phyloP scores from a whole-genome alignment of 306 rosid species.

The Prunus mume region DNA sequence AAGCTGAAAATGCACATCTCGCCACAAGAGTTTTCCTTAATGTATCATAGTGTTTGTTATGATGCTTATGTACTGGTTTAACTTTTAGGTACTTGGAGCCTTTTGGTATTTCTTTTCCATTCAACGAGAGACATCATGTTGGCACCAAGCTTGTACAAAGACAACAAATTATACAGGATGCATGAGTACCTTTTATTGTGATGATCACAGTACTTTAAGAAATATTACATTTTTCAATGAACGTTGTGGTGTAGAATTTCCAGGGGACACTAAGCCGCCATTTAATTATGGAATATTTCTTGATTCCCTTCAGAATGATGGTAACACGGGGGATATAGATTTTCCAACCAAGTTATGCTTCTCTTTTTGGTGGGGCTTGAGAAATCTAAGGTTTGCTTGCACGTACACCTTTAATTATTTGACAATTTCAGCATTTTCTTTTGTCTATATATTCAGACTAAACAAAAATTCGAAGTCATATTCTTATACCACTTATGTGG shows the following conservation, averaged over 20 bases:
- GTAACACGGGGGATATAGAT: neutral
- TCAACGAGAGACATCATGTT: conserved; percentile 24
- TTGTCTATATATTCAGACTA: too few relatives aligned
- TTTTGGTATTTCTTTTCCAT: conserved; percentile 25
- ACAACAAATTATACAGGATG: neutral
- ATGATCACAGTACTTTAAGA: neutral
- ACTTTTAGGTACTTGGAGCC: conserved; percentile 19
- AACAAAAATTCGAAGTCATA: too few relatives aligned
- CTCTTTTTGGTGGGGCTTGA: conserved; percentile 37
- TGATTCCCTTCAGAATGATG: conserved; percentile 28
- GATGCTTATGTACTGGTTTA: neutral
- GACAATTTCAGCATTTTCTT: too few relatives aligned
- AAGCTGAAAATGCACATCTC: too few relatives aligned
- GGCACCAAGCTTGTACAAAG: conserved; percentile 4
- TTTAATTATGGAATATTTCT: conserved; percentile 35
- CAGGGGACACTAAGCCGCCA: neutral
- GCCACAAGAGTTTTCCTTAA: too few relatives aligned
- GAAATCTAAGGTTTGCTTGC: conserved; percentile 33
- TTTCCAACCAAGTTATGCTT: conserved; percentile 20
- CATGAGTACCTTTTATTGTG: neutral
- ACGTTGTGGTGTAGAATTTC: neutral
- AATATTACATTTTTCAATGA: neutral
- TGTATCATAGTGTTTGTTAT: too few relatives aligned
- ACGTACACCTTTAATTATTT: too few relatives aligned
- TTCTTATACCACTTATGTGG: too few relatives aligned